A percentile compares a stretch with the other conserved stretches of the same genome.
Evolutionary conservation across 2,329 filamentous ascomycete genomes (phyloP).

Genomic region (Botrytis elliptica): DNA sequence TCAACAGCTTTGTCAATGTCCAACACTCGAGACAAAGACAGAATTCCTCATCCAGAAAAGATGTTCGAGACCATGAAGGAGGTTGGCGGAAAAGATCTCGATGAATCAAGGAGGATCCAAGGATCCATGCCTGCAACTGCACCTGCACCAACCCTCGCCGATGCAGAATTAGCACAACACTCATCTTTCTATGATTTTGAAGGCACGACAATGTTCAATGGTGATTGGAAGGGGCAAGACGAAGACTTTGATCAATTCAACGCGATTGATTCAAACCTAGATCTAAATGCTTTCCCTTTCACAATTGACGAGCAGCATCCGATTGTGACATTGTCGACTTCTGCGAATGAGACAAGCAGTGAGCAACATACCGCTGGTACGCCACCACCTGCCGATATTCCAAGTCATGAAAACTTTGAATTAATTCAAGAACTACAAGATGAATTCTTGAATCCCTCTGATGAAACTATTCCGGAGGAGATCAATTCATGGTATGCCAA

Average conservation of each 20-base stretch:
- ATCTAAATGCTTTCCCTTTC: not conserved
- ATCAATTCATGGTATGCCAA: not conserved
- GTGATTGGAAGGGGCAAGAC: not conserved
- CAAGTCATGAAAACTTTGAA: not conserved
- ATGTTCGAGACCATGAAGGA: not conserved
- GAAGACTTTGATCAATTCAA: not conserved
- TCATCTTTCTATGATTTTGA: not conserved
- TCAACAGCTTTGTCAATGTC: not conserved
- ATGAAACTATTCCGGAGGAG: not conserved
- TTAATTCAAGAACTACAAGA: not conserved
- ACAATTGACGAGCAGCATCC: accelerated
- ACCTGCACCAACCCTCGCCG: accelerated
- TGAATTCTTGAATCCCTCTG: not conserved
- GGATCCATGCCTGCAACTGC: not conserved
- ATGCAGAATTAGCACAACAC: not conserved
- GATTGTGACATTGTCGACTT: not conserved
- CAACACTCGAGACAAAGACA: not conserved
- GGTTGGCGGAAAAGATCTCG: not conserved
- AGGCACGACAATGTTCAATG: not conserved
- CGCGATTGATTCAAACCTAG: not conserved
- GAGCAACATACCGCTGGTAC: not conserved
- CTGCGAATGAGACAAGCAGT: not conserved
- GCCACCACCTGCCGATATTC: accelerated
- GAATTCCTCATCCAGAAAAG: not conserved
- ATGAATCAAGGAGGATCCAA: not conserved